phyloP scores from a whole-genome alignment of 495 filamentous ascomycete genomes.

The Trichoderma asperelloides region DNA sequence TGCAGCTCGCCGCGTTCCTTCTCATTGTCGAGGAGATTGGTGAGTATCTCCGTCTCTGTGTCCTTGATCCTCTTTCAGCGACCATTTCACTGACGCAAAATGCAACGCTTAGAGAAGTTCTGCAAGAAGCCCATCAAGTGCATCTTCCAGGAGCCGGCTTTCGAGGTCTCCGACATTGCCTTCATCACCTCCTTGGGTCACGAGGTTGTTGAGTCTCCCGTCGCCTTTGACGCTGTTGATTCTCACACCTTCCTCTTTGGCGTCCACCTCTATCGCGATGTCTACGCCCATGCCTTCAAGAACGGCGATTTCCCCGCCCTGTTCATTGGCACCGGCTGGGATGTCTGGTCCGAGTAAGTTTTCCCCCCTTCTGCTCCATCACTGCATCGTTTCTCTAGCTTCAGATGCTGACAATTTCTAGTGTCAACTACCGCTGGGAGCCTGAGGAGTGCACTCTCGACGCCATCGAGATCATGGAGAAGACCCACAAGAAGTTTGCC shows the following conservation, averaged over 20 bases:
- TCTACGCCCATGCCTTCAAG: constrained; percentile 30
- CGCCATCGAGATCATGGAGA: constrained; percentile 22
- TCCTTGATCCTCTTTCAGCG: neutral
- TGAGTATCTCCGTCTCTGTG: constrained; percentile 12
- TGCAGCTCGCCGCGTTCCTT: constrained; percentile 55
- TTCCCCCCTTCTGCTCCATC: neutral
- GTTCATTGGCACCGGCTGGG: constrained; percentile 32
- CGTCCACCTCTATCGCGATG: constrained; percentile 49
- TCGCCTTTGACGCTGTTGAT: constrained; percentile 46
- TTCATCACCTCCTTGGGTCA: constrained; percentile 48
- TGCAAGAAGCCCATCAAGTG: constrained; percentile 25
- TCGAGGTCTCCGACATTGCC: constrained; percentile 49
- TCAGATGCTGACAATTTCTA: constrained; percentile 1
- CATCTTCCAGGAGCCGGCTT: constrained; percentile 63
- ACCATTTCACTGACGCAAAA: constrained; percentile 4
- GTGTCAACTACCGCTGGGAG: neutral
- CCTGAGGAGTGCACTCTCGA: neutral
- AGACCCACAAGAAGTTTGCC: constrained; percentile 18
- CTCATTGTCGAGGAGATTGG: constrained; percentile 38
- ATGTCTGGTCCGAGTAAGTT: constrained; percentile 32
- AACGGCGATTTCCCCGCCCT: constrained; percentile 23
- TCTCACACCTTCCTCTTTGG: constrained; percentile 41
- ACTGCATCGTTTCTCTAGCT: neutral
- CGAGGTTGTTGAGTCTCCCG: constrained; percentile 46
- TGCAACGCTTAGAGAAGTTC: constrained; percentile 13